Conservation (phyloP, 139 green algal genomes). For the Coelastrella sp. region DNA sequence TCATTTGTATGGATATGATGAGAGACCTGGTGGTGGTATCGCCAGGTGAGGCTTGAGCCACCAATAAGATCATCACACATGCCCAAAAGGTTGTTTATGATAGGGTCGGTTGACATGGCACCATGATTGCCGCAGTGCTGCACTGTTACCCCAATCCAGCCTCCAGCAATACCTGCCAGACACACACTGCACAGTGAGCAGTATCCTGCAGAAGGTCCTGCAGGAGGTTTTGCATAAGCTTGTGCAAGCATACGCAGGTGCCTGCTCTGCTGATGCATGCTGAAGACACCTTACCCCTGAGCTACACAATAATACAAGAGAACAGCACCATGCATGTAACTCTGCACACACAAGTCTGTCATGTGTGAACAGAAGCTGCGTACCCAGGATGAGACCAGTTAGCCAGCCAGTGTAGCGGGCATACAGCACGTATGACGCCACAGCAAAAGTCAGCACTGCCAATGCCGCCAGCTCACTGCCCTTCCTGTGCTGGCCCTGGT, state of each 20-base stretch:
- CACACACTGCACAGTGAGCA: constrained; percentile 2
- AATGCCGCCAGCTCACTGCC: constrained; percentile 76
- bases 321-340: too few relatives aligned
- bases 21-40: constrained; percentile 90
- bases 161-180: constrained; percentile 28
- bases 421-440: constrained; percentile 70
- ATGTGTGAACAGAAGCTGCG: not conserved
- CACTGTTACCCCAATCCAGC: constrained; percentile 41
- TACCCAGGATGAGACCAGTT: constrained; percentile 73
- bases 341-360: too few relatives aligned
- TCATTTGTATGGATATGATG: constrained; percentile 95
- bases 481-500: constrained; percentile 74
- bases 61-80: constrained; percentile 83
- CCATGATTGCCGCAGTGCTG: constrained; percentile 81
- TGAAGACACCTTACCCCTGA: too few relatives aligned
- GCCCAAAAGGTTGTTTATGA: constrained; percentile 81
- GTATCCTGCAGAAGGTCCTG: too few relatives aligned
- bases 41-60: constrained; percentile 85
- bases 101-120: constrained; percentile 80
- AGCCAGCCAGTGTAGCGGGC: constrained; percentile 59
- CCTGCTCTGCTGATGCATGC: not conserved
- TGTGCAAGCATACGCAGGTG: too few relatives aligned
- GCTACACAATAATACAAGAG: too few relatives aligned
- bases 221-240: too few relatives aligned
- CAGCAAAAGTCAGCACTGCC: constrained; percentile 71